Conservation (phyloP, 2,329 filamentous ascomycete species). For the Aspergillus brunneoviolaceus region DNA sequence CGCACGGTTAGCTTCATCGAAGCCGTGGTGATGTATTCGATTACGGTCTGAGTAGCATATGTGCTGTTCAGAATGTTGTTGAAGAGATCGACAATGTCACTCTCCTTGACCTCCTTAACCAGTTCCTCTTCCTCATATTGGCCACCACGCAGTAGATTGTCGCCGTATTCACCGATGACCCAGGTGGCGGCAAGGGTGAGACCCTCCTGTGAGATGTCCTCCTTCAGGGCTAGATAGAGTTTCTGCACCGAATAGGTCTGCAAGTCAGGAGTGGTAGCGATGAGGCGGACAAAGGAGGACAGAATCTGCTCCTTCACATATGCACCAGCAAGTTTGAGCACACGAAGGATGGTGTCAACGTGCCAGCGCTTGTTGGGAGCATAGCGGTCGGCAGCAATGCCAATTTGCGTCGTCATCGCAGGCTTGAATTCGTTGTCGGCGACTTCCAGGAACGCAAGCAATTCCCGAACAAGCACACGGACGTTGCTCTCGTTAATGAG, state of each 20-base stretch:
- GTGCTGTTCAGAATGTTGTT: constrained; percentile 88
- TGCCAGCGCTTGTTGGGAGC: constrained; percentile 98
- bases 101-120: constrained; percentile 77
- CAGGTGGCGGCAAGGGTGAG: constrained; percentile 89
- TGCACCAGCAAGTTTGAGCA: constrained; percentile 89
- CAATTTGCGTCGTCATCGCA: constrained; percentile 97
- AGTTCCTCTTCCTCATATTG: constrained; percentile 94
- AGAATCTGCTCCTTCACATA: constrained; percentile 98
- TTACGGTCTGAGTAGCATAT: constrained; percentile 86
- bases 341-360: constrained; percentile 93
- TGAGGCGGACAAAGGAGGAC: constrained; percentile 91
- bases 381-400: constrained; percentile 92
- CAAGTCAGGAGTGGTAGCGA: constrained; percentile 89
- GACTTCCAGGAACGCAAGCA: constrained; percentile 92
- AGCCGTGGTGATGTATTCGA: constrained; percentile 93
- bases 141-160: constrained; percentile 81
- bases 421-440: constrained; percentile 99
- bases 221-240: constrained; percentile 83
- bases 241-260: constrained; percentile 98
- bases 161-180: constrained; percentile 97
- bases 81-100: constrained; percentile 91
- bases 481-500: constrained; percentile 97
- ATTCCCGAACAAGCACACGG: constrained; percentile 84
- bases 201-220: constrained; percentile 96
- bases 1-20: constrained; percentile 93